Evolutionary conservation across 1,139 yeast genomes (phyloP), one percentile per base, ranked within the genome.

Genomic region (Pneumocystis carinii): DNA sequence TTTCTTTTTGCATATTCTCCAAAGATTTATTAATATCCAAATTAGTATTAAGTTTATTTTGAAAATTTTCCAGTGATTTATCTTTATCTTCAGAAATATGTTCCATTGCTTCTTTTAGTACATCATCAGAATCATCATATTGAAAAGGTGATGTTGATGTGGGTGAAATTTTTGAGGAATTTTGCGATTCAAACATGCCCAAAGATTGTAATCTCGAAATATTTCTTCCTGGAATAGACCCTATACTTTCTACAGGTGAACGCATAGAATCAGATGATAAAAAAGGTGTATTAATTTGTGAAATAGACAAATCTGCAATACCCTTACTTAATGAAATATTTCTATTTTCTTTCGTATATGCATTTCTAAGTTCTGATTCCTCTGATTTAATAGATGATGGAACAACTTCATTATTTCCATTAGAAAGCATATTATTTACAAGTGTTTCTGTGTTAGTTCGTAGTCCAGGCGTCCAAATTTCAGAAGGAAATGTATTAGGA

Each of bases 171-270:
- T 58, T 38, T 24, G 29, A n/a, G 29, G 32, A 24, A 14, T 24
- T 39, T 15, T 58, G 48, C 14, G 60, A 29, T 1, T 58, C 48
- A 24, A 39, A 38, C 17, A 58, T 55, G 27, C 62, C 62, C 15
- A 59, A 24, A 6, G 39, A 32, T 55, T 48, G 37, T 17, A 59
- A 59, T 36, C 61, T 48, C 27, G 61, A 59, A 36, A 59, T 61
- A 14, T 41, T 36, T 27, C 61, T 48, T 15, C 61, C 61, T 12
- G 59, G 17, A 27, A 39, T 15, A 59, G 53, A 32, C 7, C 55
- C 61, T 48, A 24, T 24, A 48, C 19, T 24, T 15, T 48, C 55
- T 2, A 24, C 27, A 48, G 55, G 27, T 2, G 55, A 24, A 24
- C 27, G 8, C 10, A 48, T 12, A 17, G 19, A 1, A 48, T 15